Conservation (phyloP, 2,329 filamentous ascomycete species). For the Coleophoma crateriformis region DNA sequence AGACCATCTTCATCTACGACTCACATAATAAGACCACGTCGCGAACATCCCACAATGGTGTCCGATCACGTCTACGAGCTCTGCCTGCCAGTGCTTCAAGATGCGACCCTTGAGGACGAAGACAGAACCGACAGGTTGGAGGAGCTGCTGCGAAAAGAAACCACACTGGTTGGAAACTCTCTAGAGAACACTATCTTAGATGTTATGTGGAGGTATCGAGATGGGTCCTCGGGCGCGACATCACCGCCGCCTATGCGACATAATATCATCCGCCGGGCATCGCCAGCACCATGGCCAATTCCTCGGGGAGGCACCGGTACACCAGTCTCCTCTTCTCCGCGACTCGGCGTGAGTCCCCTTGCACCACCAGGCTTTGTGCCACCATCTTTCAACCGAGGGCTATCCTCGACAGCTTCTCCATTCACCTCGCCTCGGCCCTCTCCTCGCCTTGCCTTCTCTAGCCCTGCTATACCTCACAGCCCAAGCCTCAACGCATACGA, state of each 20-base stretch:
- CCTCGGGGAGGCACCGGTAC: conserved; percentile 60
- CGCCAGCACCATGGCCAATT: conserved; percentile 88
- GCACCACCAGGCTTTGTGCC: conserved; percentile 80
- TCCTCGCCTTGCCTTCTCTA: conserved; percentile 82
- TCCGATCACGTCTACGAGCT: conserved; percentile 90
- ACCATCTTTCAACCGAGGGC: conserved; percentile 69
- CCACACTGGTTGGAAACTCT: conserved; percentile 65
- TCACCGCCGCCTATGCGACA: conserved; percentile 84
- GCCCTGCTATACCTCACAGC: conserved; percentile 87
- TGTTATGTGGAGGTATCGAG: conserved; percentile 80
- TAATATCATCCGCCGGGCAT: conserved; percentile 83
- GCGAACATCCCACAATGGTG: conserved; percentile 55
- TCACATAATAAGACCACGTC: not conserved
- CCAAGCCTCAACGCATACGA: conserved; percentile 93
- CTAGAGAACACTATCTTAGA: conserved; percentile 90
- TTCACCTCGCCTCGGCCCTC: conserved; percentile 93
- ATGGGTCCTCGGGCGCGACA: conserved; percentile 55
- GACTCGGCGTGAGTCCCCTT: conserved; percentile 75
- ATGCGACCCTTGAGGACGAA: conserved; percentile 80
- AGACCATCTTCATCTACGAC: conserved; percentile 1
- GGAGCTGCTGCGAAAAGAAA: conserved; percentile 75
- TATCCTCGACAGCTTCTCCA: conserved; percentile 76
- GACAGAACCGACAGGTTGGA: conserved; percentile 92
- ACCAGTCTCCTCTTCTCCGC: conserved; percentile 76
- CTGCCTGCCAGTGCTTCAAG: conserved; percentile 82